Percentiles rank a stretch among this genome's conserved stretches.
These are phyloP conservation scores for Zasmidium citrigriseum DNA, from an alignment of 2,329 filamentous ascomycete species.

Conservation along the genomic window DNA sequence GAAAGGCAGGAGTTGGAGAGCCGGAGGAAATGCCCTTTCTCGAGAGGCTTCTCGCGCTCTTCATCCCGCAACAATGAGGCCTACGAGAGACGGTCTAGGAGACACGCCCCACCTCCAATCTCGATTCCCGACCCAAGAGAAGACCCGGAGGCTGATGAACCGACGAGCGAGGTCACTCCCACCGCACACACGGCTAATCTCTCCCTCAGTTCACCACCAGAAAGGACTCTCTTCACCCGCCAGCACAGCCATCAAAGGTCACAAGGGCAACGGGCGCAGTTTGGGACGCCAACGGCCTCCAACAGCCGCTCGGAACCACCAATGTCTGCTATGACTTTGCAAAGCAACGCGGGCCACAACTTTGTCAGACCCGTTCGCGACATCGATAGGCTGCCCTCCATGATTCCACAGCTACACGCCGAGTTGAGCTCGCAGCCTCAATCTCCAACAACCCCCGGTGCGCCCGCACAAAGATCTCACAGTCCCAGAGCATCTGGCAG, in stretches of 20 bases:
- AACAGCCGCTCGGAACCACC: slow-evolving; percentile 26
- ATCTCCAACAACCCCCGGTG: slow-evolving; percentile 82
- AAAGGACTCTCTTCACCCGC: slow-evolving; percentile 65
- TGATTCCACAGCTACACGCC: slow-evolving; percentile 68
- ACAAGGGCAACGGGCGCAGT: slow-evolving; percentile 38
- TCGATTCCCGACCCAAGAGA: slow-evolving; percentile 65
- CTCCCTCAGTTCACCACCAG: slow-evolving; percentile 69
- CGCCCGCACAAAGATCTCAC: slow-evolving; percentile 58
- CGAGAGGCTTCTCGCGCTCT: slow-evolving; percentile 40
- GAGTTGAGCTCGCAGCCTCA: slow-evolving; percentile 85
- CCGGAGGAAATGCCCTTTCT: slow-evolving; percentile 55
- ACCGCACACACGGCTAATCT: slow-evolving; percentile 54
- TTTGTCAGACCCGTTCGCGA: slow-evolving; percentile 82
- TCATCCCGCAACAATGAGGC: slow-evolving; percentile 33
- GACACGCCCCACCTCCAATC: slow-evolving; percentile 83
- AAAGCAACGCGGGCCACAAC: slow-evolving; percentile 26
- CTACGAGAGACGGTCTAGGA: slow-evolving; percentile 53
- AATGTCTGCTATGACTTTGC: slow-evolving; percentile 31
- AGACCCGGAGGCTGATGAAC: slow-evolving; percentile 52
- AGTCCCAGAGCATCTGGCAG: slow-evolving; percentile 49
- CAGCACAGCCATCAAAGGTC: slow-evolving; percentile 53
- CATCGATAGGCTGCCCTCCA: slow-evolving; percentile 78
- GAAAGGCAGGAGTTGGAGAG: slow-evolving; percentile 81
- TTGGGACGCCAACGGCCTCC: slow-evolving; percentile 30
- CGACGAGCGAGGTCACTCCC: slow-evolving; percentile 61